Percentiles rank a stretch among this genome's conserved stretches.
Evolutionary conservation across 345 rosid genomes (phyloP).

Genomic region (Draba incana): DNA sequence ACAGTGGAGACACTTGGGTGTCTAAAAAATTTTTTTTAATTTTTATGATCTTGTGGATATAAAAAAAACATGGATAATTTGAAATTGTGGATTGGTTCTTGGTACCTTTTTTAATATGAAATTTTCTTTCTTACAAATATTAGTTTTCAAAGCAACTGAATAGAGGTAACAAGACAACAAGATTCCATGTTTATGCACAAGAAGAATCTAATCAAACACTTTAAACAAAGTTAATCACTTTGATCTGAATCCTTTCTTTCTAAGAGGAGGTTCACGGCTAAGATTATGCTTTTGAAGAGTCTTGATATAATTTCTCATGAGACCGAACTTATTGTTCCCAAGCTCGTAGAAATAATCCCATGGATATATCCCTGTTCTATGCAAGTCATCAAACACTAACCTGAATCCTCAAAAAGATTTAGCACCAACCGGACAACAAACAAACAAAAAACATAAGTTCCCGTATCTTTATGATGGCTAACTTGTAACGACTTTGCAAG

Average conservation of each 20-base stretch:
- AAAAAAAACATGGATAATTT: too few species aligned
- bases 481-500: not conserved
- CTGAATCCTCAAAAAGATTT: constrained; percentile 46
- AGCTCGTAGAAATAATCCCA: constrained; percentile 88
- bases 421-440: not conserved
- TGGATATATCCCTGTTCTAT: constrained; percentile 92
- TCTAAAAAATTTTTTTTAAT: too few species aligned
- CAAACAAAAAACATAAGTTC: not conserved
- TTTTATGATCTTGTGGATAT: too few species aligned
- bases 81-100: too few species aligned
- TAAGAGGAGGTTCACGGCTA: constrained; percentile 82
- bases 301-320: constrained; percentile 79
- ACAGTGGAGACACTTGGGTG: too few species aligned
- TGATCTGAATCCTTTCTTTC: constrained; percentile 44
- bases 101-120: too few species aligned
- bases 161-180: too few species aligned
- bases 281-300: constrained; percentile 81
- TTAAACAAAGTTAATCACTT: not conserved
- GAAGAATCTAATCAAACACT: not conserved
- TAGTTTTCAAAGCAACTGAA: too few species aligned
- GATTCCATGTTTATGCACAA: too few species aligned
- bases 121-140: too few species aligned
- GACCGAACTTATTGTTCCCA: constrained; percentile 77
- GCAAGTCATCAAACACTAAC: constrained; percentile 89
- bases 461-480: constrained; percentile 1